A percentile compares a stretch with the other conserved stretches of the same genome.
Evolutionary conservation across 176 grass and related monocot species (phyloP).

Genomic region (Avena eriantha): DNA sequence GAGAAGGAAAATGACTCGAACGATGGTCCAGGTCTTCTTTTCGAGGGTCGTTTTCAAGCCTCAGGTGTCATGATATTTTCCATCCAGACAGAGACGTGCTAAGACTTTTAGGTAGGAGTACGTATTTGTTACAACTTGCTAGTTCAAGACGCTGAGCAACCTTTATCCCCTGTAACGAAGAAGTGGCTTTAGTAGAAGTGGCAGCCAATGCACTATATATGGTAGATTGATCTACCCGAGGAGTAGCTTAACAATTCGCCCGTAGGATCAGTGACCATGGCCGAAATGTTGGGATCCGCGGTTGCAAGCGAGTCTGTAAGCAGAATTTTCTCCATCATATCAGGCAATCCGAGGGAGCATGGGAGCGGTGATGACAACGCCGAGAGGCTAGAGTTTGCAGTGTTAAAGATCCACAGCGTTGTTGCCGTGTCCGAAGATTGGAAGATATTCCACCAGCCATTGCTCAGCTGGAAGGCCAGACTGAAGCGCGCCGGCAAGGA

Average conservation of each 20-base stretch:
- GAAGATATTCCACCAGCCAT: background rate
- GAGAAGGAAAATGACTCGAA: too few species aligned
- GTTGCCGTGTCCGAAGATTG: background rate
- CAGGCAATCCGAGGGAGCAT: background rate
- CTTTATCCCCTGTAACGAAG: background rate
- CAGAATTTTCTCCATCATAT: background rate
- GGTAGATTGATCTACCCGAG: too few species aligned
- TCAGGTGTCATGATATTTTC: background rate
- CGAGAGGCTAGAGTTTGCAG: background rate
- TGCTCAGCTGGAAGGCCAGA: conserved; percentile 2
- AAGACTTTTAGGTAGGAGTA: background rate
- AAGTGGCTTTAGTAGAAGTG: background rate
- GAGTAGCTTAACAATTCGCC: too few species aligned
- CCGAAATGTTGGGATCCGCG: background rate
- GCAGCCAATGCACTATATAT: too few species aligned
- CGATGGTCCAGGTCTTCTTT: background rate
- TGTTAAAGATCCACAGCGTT: conserved; percentile 25
- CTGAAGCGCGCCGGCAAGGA: background rate
- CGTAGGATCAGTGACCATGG: background rate
- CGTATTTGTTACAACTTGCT: background rate
- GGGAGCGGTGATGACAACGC: background rate
- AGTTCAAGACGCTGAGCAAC: background rate
- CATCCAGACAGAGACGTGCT: background rate
- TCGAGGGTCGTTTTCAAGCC: background rate
- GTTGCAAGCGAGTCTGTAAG: background rate